Evolutionary conservation across 106 monocot genomes (phyloP).

Genomic region (Triglochin maritima): DNA sequence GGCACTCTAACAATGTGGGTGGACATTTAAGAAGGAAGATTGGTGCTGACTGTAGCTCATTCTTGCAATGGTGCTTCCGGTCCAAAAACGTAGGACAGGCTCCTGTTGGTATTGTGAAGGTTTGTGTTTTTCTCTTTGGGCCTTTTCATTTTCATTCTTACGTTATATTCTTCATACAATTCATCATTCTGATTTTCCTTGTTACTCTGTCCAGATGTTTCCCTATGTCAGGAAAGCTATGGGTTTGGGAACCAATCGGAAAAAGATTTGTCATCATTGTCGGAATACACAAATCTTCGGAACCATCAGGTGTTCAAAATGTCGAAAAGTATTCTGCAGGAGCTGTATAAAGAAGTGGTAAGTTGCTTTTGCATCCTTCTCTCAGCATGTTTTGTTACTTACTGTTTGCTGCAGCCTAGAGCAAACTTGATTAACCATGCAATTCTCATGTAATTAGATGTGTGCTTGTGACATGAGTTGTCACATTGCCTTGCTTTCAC

Average conservation of each 20-base stretch:
- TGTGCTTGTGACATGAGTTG: not conserved
- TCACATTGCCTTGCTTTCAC: not conserved
- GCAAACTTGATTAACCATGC: too few species aligned
- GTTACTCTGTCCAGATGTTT: slow-evolving; percentile 21
- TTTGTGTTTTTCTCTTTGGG: slow-evolving; percentile 8
- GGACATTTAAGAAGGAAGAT: slow-evolving; percentile 10
- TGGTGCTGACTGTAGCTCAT: slow-evolving; percentile 4
- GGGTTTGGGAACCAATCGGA: slow-evolving; percentile 19
- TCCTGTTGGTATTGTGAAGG: slow-evolving; percentile 33
- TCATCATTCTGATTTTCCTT: not conserved
- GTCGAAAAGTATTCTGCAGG: slow-evolving; percentile 30
- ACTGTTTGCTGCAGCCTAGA: too few species aligned
- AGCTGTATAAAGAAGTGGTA: slow-evolving; percentile 49
- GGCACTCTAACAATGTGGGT: not conserved
- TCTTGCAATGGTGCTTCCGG: slow-evolving; percentile 43
- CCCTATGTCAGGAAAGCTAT: slow-evolving; percentile 19
- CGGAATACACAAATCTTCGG: slow-evolving; percentile 12
- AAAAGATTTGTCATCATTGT: slow-evolving; percentile 41
- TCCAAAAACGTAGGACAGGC: slow-evolving; percentile 73
- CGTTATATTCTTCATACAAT: not conserved
- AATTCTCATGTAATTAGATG: too few species aligned
- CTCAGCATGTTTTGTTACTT: not conserved
- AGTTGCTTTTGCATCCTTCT: not conserved
- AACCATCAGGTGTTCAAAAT: slow-evolving; percentile 24
- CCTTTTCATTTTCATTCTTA: not conserved